Conservation (phyloP, 83 land plant species). For the Isoetes engelmannii region DNA sequence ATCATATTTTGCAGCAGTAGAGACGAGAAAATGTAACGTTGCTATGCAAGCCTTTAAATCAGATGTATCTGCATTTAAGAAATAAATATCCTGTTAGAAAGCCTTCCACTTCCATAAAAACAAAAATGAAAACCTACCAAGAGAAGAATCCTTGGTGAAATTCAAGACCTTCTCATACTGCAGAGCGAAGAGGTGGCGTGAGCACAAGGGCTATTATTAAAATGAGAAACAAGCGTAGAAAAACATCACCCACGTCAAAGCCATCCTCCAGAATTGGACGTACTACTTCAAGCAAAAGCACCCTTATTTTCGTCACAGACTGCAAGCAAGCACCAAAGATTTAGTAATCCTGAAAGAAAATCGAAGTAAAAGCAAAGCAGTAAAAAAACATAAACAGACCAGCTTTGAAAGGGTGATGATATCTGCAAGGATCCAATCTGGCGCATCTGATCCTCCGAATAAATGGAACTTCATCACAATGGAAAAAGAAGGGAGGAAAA, state of each 20-base stretch:
- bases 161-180: slow-evolving; percentile 37
- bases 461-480: slow-evolving; percentile 26
- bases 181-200: slow-evolving; percentile 1
- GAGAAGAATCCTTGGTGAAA: slow-evolving; percentile 24
- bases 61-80: slow-evolving; percentile 19
- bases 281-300: slow-evolving; percentile 22
- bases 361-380: not conserved
- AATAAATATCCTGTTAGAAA: not conserved
- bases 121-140: slow-evolving; percentile 22
- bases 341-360: not conserved
- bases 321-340: slow-evolving; percentile 14
- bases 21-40: slow-evolving; percentile 32
- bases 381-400: slow-evolving; percentile 7
- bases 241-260: slow-evolving; percentile 29
- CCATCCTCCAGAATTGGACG: slow-evolving; percentile 27
- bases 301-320: slow-evolving; percentile 22
- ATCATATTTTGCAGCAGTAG: slow-evolving; percentile 40
- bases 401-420: slow-evolving; percentile 26
- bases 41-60: slow-evolving; percentile 41
- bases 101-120: not conserved
- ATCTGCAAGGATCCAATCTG: slow-evolving; percentile 38
- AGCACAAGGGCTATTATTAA: not conserved
- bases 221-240: not conserved
- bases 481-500: too few species aligned
- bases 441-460: slow-evolving; percentile 38